phyloP scores from a whole-genome alignment of 306 rosid species.

The Canavalia gladiata region DNA sequence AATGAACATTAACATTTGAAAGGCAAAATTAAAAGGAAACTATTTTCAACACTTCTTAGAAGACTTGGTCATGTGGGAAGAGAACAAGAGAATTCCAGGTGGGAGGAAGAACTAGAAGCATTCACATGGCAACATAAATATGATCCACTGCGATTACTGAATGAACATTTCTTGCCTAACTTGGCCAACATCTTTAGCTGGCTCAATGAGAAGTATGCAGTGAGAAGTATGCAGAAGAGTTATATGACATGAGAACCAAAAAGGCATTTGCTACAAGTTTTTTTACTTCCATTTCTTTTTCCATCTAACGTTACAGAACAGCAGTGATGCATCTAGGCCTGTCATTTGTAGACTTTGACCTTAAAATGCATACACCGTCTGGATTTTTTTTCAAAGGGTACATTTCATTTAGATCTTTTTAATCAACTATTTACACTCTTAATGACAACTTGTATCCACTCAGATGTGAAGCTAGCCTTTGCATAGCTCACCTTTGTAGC shows the following conservation, averaged over 20 bases:
- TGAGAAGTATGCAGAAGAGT: constrained; percentile 21
- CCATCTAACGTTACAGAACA: constrained; percentile 66
- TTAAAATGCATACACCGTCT: constrained; percentile 58
- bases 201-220: constrained; percentile 20
- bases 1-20: neutral
- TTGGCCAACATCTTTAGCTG: constrained; percentile 30
- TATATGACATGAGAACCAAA: constrained; percentile 29
- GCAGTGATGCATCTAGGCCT: constrained; percentile 71
- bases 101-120: neutral
- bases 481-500: constrained; percentile 59
- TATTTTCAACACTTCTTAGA: neutral
- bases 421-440: constrained; percentile 81
- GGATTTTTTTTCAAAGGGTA: neutral
- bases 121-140: constrained; percentile 14
- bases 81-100: neutral
- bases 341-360: constrained; percentile 90
- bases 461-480: constrained; percentile 61
- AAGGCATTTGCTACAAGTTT: constrained; percentile 33
- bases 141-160: neutral
- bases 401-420: constrained; percentile 52
- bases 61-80: neutral
- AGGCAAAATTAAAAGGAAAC: neutral
- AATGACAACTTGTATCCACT: constrained; percentile 61
- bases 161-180: constrained; percentile 21
- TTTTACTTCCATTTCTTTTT: constrained; percentile 19